Conservation (phyloP, 257 asterid genomes). For the Prunella vulgaris region DNA sequence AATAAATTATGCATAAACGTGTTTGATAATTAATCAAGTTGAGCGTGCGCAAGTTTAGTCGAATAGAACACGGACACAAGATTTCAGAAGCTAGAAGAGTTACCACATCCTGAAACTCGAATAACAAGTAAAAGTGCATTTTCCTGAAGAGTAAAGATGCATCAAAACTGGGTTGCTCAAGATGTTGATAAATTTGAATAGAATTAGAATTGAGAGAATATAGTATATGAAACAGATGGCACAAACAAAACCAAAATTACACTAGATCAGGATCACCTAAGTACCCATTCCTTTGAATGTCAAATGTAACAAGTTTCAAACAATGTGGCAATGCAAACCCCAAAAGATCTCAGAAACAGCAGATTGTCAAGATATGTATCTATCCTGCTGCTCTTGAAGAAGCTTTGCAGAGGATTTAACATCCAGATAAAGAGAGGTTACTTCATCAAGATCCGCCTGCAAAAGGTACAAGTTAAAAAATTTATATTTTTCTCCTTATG, state of each 20-base stretch:
- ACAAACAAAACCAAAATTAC: neutral
- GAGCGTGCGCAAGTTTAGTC: too few relatives aligned
- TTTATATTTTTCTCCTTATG: neutral
- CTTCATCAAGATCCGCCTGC: slow-evolving; percentile 96
- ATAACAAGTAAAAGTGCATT: neutral
- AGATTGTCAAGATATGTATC: slow-evolving; percentile 59
- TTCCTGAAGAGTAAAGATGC: neutral
- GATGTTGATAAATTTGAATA: neutral
- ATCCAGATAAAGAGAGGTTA: slow-evolving; percentile 64
- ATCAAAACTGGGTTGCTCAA: neutral
- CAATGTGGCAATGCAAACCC: neutral
- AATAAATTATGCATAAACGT: too few relatives aligned
- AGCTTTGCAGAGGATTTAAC: slow-evolving; percentile 86
- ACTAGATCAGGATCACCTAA: neutral
- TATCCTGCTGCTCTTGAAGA: slow-evolving; percentile 93
- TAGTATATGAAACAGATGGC: neutral
- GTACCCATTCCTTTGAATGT: neutral
- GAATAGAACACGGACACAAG: neutral
- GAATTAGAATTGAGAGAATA: neutral
- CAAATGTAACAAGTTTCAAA: neutral
- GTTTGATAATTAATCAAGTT: too few relatives aligned
- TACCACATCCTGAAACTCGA: neutral
- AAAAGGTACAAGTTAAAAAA: neutral
- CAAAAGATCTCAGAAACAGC: too few relatives aligned
- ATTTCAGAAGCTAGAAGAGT: neutral